Evolutionary conservation across 768 basidiomycete genomes (phyloP).

Genomic region (Pisolithus tinctorius): DNA sequence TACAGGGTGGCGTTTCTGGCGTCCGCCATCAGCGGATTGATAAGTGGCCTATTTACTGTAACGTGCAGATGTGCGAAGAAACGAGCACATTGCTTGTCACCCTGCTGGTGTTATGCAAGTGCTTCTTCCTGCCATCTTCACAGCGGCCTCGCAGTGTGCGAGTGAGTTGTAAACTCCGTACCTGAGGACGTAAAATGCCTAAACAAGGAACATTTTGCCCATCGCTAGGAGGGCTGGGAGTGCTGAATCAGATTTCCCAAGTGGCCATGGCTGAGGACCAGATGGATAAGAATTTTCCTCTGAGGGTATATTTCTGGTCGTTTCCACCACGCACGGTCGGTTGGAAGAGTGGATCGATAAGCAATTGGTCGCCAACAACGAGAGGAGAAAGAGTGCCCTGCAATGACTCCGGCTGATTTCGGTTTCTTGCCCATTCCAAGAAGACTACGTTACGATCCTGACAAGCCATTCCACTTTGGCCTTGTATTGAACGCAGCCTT

Average conservation of each 20-base stretch:
- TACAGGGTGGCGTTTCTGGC: no score
- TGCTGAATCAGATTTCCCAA: neutral
- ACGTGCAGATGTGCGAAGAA: no score
- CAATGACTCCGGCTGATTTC: conserved; percentile 38
- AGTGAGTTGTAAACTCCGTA: neutral
- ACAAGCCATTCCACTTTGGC: conserved; percentile 46
- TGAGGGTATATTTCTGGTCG: neutral
- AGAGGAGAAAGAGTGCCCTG: no score
- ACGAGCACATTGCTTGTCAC: no score
- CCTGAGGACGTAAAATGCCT: neutral
- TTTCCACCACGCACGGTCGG: neutral
- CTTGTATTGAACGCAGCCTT: conserved; percentile 50
- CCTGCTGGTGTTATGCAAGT: no score
- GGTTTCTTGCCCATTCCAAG: conserved; percentile 59
- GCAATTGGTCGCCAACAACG: no score
- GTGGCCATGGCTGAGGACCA: neutral
- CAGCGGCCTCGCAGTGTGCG: no score
- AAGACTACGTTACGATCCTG: conserved; percentile 44
- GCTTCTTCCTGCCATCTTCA: no score
- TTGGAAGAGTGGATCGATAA: no score
- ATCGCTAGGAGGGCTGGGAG: neutral
- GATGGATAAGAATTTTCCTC: neutral
- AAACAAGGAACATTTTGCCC: neutral
- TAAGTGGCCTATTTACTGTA: no score
- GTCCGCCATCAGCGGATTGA: no score